Conservation (phyloP, 352 stramenopile species). For the Thalassiosira hispida region DNA sequence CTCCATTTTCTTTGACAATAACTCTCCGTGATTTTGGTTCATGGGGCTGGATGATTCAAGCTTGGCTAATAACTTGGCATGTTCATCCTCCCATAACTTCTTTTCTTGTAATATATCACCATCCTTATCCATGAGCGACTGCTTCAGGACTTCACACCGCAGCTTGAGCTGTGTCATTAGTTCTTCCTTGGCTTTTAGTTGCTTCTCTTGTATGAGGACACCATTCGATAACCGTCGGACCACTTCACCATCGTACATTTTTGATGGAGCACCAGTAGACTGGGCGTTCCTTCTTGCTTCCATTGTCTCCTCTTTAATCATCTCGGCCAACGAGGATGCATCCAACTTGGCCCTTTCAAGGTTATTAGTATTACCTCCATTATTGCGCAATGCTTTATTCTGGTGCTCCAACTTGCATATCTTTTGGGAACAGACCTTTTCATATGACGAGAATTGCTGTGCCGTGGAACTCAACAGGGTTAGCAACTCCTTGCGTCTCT, state of each 20-base stretch:
- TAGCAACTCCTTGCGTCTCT: slow-evolving; percentile 28
- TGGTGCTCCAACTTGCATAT: slow-evolving; percentile 39
- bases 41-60: not conserved
- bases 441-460: slow-evolving; percentile 23
- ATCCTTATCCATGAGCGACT: slow-evolving; percentile 20
- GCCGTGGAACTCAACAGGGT: slow-evolving; percentile 14
- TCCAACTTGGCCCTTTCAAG: not conserved
- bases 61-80: not conserved
- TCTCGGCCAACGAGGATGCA: not conserved
- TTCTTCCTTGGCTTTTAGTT: slow-evolving; percentile 31
- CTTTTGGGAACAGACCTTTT: slow-evolving; percentile 23
- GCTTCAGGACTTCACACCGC: slow-evolving; percentile 25
- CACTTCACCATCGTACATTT: slow-evolving; percentile 19
- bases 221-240: slow-evolving; percentile 26
- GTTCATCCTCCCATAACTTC: slow-evolving; percentile 34
- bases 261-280: too few relatives aligned
- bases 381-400: not conserved
- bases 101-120: slow-evolving; percentile 7
- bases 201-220: slow-evolving; percentile 29
- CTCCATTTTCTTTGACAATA: slow-evolving; percentile 23
- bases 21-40: not conserved
- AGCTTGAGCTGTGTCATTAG: slow-evolving; percentile 38
- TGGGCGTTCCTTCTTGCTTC: too few relatives aligned
- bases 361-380: too few relatives aligned
- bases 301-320: slow-evolving; percentile 2